These are phyloP conservation scores for Podaxis rugospora DNA, from an alignment of 768 basidiomycete genomes.

Conservation along the genomic window DNA sequence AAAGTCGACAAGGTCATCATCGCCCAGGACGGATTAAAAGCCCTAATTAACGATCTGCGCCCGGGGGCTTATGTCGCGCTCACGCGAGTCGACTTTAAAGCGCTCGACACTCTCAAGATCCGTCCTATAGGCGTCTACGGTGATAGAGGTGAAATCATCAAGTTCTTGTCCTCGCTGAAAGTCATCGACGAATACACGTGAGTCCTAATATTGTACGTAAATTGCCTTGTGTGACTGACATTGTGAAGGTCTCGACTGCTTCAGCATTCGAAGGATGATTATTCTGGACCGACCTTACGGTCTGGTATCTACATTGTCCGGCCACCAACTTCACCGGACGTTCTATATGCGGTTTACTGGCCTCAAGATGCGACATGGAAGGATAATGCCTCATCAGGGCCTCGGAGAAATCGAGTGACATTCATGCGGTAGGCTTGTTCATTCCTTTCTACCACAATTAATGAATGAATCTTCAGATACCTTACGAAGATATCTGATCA, in stretches of 20 bases:
- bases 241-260: slow-evolving; percentile 11
- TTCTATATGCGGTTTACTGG: slow-evolving; percentile 54
- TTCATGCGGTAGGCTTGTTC: slow-evolving; percentile 49
- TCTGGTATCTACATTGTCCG: slow-evolving; percentile 48
- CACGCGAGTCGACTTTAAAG: slow-evolving; percentile 53
- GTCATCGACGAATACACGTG: slow-evolving; percentile 37
- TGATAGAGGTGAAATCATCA: slow-evolving; percentile 44
- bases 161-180: slow-evolving; percentile 33
- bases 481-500: slow-evolving; percentile 59
- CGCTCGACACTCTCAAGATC: slow-evolving; percentile 39
- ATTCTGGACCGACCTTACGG: slow-evolving; percentile 23
- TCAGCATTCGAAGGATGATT: slow-evolving; percentile 2
- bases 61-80: slow-evolving; percentile 51
- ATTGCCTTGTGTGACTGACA: background rate
- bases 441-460: no score
- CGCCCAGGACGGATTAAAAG: slow-evolving; percentile 41
- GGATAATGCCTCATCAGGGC: slow-evolving; percentile 39
- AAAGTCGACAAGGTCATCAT: slow-evolving; percentile 68
- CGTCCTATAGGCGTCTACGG: slow-evolving; percentile 58
- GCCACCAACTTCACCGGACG: slow-evolving; percentile 11
- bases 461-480: slow-evolving; percentile 35
- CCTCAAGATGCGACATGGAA: slow-evolving; percentile 58
- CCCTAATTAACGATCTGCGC: slow-evolving; percentile 42
- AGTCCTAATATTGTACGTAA: slow-evolving; percentile 14
- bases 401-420: slow-evolving; percentile 48